These are phyloP conservation scores for Tagetes erecta DNA, from an alignment of 129 eudicot species.

Conservation along the genomic window DNA sequence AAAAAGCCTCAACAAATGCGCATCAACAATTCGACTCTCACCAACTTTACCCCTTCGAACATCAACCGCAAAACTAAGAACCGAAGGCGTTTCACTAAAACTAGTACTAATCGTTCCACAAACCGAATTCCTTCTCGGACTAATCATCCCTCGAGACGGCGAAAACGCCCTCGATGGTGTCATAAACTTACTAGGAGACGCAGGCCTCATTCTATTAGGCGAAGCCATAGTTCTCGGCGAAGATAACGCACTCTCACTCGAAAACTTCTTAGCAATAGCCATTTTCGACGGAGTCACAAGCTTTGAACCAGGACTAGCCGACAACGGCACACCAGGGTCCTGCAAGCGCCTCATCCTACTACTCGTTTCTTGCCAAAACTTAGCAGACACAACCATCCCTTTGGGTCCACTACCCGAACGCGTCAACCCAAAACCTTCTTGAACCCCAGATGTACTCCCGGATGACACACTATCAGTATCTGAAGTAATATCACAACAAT, in stretches of 20 bases:
- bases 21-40: slow-evolving; percentile 85
- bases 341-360: slow-evolving; percentile 80
- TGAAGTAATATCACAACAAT: slow-evolving; percentile 71
- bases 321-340: slow-evolving; percentile 66
- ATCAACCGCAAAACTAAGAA: slow-evolving; percentile 91
- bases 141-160: slow-evolving; percentile 64
- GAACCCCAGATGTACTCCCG: slow-evolving; percentile 86
- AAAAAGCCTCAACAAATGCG: slow-evolving; percentile 85
- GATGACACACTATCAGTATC: slow-evolving; percentile 96
- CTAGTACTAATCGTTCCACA: slow-evolving; percentile 53
- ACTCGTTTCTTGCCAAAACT: slow-evolving; percentile 93
- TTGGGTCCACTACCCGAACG: slow-evolving; percentile 43
- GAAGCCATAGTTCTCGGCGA: slow-evolving; percentile 83
- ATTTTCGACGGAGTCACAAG: slow-evolving; percentile 62
- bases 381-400: slow-evolving; percentile 68
- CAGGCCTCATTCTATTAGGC: slow-evolving; percentile 72
- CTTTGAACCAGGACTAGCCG: slow-evolving; percentile 71
- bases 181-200: slow-evolving; percentile 83
- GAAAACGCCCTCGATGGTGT: slow-evolving; percentile 37
- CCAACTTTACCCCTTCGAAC: slow-evolving; percentile 96
- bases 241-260: slow-evolving; percentile 54
- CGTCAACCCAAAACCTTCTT: slow-evolving; percentile 45
- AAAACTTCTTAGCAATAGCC: slow-evolving; percentile 48
- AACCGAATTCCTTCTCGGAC: slow-evolving; percentile 78
- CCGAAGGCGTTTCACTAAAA: slow-evolving; percentile 84